Evolutionary conservation across 192 early-diverging fungal species (phyloP).

Genomic region (Coemansia sp.): DNA sequence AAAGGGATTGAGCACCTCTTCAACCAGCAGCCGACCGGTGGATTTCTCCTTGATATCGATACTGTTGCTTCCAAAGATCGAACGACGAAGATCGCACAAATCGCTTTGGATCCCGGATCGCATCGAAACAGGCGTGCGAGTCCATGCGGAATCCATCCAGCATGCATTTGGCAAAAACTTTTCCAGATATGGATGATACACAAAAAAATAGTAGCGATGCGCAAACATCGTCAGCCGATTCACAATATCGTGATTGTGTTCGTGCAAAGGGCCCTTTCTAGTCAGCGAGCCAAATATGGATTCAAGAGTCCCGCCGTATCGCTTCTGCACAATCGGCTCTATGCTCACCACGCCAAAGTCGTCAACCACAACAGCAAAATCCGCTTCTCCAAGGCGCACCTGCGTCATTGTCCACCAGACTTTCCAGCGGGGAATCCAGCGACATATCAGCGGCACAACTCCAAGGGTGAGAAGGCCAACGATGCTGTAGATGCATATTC

Average conservation of each 20-base stretch:
- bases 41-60: conserved; percentile 75
- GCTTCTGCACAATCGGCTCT: conserved; percentile 57
- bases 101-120: conserved; percentile 59
- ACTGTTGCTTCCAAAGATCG: conserved; percentile 72
- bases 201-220: conserved; percentile 56
- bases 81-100: conserved; percentile 57
- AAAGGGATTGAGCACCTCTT: conserved; percentile 81
- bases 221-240: conserved; percentile 41
- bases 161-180: conserved; percentile 50
- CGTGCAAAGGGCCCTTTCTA: conserved; percentile 27
- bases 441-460: conserved; percentile 70
- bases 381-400: conserved; percentile 71
- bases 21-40: conserved; percentile 59
- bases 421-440: conserved; percentile 83
- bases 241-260: conserved; percentile 44
- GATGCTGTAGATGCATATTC: conserved; percentile 63
- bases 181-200: conserved; percentile 51
- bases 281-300: conserved; percentile 64
- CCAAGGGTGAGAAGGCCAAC: conserved; percentile 70
- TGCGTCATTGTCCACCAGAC: conserved; percentile 67
- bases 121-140: conserved; percentile 29
- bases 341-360: conserved; percentile 66
- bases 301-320: conserved; percentile 67
- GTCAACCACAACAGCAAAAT: conserved; percentile 69
- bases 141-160: conserved; percentile 56